These are phyloP conservation scores for Glycine tomentella DNA, from an alignment of 306 rosid genomes.

Conservation along the genomic window DNA sequence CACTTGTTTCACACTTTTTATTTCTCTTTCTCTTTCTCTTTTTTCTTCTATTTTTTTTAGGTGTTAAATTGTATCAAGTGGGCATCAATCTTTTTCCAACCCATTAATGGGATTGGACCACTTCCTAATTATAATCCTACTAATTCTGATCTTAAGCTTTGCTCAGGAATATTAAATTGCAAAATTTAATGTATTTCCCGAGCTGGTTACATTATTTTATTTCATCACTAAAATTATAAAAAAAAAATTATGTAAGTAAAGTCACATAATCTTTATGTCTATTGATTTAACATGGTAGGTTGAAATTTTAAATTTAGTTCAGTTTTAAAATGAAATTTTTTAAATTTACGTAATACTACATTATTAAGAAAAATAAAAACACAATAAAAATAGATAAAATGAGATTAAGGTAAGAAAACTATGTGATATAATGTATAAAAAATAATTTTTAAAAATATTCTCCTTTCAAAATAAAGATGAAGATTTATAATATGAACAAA, in stretches of 20 bases:
- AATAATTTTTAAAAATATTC: too few relatives aligned
- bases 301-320: neutral
- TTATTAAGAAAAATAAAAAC: neutral
- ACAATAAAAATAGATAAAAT: too few relatives aligned
- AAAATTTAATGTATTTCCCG: neutral
- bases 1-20: too few relatives aligned
- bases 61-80: neutral
- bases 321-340: too few relatives aligned
- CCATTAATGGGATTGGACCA: neutral
- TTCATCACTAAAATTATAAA: neutral
- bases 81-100: neutral
- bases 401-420: neutral
- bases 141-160: conserved; percentile 6
- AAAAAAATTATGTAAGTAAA: neutral
- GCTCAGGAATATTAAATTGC: neutral
- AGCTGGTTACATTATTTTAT: neutral
- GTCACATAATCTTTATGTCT: neutral
- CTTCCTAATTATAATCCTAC: neutral
- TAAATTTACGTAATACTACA: too few relatives aligned
- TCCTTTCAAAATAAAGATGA: too few relatives aligned
- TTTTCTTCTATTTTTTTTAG: neutral
- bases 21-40: too few relatives aligned
- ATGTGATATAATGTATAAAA: neutral
- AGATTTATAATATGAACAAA: too few relatives aligned
- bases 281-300: neutral